Evolutionary conservation across 345 rosid genomes (phyloP).

Genomic region (Syzygium aromaticum): DNA sequence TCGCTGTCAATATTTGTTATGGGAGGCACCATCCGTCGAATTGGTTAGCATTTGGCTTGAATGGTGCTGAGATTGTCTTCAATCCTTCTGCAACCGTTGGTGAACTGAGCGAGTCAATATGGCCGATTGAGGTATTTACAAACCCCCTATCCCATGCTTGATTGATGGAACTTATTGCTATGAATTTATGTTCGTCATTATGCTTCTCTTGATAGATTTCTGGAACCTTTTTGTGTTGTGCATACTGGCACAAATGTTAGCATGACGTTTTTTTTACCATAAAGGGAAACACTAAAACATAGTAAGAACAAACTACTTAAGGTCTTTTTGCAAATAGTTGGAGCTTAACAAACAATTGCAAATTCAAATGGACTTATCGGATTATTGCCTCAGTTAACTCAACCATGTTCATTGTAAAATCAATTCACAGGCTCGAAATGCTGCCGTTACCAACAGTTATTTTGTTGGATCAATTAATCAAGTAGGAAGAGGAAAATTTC

Average conservation of each 20-base stretch:
- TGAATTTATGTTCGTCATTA: neutral
- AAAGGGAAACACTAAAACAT: neutral
- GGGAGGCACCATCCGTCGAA: constrained; percentile 96
- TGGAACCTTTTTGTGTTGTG: neutral
- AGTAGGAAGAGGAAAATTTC: constrained; percentile 87
- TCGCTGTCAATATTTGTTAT: constrained; percentile 83
- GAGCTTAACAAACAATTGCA: neutral
- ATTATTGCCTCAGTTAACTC: neutral
- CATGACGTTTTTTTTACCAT: neutral
- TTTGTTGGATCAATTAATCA: constrained; percentile 95
- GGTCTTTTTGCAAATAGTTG: neutral
- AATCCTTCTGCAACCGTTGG: constrained; percentile 99
- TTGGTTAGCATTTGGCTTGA: constrained; percentile 94
- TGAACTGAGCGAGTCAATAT: constrained; percentile 96
- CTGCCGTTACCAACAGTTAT: constrained; percentile 90
- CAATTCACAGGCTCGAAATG: constrained; percentile 71
- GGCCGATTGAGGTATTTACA: constrained; percentile 85
- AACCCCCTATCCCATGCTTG: neutral
- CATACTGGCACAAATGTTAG: neutral
- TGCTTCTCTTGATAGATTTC: neutral
- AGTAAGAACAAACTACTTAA: too few relatives aligned
- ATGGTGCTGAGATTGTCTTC: constrained; percentile 97
- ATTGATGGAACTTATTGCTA: neutral
- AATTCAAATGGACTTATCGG: neutral
- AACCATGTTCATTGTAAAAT: neutral